Evolutionary conservation across 495 filamentous ascomycete species (phyloP), one percentile per base, ranked within the genome.

Genomic region (Neurospora discreta): DNA sequence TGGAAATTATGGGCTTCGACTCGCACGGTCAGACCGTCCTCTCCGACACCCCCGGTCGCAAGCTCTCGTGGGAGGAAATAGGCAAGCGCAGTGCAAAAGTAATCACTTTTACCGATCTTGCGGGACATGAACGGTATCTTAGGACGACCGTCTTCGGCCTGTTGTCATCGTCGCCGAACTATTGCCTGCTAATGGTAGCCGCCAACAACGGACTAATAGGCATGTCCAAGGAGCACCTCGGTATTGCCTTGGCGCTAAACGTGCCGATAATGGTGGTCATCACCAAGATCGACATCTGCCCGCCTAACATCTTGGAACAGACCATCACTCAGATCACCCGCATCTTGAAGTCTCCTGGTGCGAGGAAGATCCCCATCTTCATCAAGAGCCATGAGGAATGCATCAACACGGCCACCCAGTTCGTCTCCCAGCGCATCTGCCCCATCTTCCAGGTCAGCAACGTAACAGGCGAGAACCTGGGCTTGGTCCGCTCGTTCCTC

Each of bases 1-100:
- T 97, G 93, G 95, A 99, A 80, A 99, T 99, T 68, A 95, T 99
- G 93, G 95, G 95, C 13, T 99, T 98, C 76, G 94, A 98, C 80
- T 92, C 90, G 71, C 87, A 86, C 70, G 95, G 96, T 20, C 91
- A 97, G 38, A 90, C 97, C 44, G 87, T 99, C 68, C 86, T 89
- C 38, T 93, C 91, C 36, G 89, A 89, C 68, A 90, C 91, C 0
- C 91, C 94, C 10, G 96, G 95, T 4, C 81, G 83, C 44, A 86
- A 85, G 75, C 83, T 99, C 36, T 93, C 93, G 26, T 99, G 95
- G 95, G 95, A 98, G 77, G 95, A 99, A 80, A 97, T 99, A 80
- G 96, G 96, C 33, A 93, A 92, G 80, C 92, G 93, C 52, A 95
- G 93, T 75, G 91, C 90, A 46, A 99, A 99, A 86, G 94, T 98